phyloP scores from a whole-genome alignment of 2,329 filamentous ascomycete species.

The Arthrobotrys sphaeroides region DNA sequence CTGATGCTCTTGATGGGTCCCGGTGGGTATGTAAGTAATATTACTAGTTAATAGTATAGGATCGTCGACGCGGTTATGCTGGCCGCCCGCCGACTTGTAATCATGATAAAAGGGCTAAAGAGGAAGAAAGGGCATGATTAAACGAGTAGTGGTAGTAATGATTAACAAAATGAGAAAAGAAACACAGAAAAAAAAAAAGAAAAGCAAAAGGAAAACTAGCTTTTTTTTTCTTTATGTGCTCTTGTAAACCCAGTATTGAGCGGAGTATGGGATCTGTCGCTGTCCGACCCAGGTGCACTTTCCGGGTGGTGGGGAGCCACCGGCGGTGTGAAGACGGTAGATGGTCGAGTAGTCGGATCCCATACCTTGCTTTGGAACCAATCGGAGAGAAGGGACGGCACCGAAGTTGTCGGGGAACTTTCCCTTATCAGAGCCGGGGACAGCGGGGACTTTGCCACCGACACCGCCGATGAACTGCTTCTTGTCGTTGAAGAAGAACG shows the following conservation, averaged over 20 bases:
- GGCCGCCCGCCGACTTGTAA: background rate
- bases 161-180: background rate
- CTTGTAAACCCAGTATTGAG: conserved; percentile 45
- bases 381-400: conserved; percentile 82
- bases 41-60: conserved; percentile 19
- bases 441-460: conserved; percentile 69
- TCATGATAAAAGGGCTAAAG: conserved; percentile 2
- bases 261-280: conserved; percentile 34
- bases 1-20: background rate
- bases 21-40: conserved; percentile 6
- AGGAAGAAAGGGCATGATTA: background rate
- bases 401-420: conserved; percentile 66
- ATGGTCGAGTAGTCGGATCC: conserved; percentile 70
- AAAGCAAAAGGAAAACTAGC: background rate
- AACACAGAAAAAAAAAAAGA: background rate
- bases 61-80: background rate
- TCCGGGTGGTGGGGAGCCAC: conserved; percentile 77
- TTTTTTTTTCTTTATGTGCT: background rate
- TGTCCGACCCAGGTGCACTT: conserved; percentile 65
- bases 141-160: conserved; percentile 1
- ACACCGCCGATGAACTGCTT: conserved; percentile 66
- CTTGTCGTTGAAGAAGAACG: conserved; percentile 75
- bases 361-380: conserved; percentile 67
- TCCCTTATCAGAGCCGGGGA: conserved; percentile 31
- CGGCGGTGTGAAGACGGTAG: conserved; percentile 84